Conservation (phyloP, 768 basidiomycete genomes). For the Naganishia vaughanmartiniae region DNA sequence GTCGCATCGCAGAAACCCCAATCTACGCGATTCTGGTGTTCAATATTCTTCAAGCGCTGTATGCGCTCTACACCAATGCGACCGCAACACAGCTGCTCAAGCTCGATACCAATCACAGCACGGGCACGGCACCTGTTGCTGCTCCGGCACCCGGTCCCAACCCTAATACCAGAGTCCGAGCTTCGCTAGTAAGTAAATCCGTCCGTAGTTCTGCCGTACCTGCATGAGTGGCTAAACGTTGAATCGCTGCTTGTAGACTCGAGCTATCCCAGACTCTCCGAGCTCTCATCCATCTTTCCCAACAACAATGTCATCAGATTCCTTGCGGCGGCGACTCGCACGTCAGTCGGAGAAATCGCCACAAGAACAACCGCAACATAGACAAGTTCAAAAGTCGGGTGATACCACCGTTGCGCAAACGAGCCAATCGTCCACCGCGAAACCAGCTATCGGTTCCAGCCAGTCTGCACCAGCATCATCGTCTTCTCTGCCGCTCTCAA, state of each 20-base stretch:
- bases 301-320: constrained; percentile 18
- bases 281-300: constrained; percentile 11
- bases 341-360: constrained; percentile 5
- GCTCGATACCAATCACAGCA: constrained; percentile 3
- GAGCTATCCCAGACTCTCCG: constrained; percentile 14
- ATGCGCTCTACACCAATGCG: constrained; percentile 20
- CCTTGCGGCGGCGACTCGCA: constrained; percentile 13
- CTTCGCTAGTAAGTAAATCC: constrained; percentile 12
- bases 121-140: background rate
- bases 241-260: background rate
- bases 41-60: constrained; percentile 16
- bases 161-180: constrained; percentile 9
- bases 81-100: constrained; percentile 19
- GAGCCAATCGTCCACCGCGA: background rate
- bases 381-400: background rate
- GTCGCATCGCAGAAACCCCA: background rate
- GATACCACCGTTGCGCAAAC: background rate
- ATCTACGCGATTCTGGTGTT: constrained; percentile 11
- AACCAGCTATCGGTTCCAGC: background rate
- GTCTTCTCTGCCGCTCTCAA: constrained; percentile 5
- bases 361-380: background rate
- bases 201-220: background rate
- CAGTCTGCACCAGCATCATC: background rate
- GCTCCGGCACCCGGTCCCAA: constrained; percentile 15
- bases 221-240: no score